Base-by-base conservation (phyloP, 768 basidiomycete genomes). In the Fomitopsis pulvina region DNA sequence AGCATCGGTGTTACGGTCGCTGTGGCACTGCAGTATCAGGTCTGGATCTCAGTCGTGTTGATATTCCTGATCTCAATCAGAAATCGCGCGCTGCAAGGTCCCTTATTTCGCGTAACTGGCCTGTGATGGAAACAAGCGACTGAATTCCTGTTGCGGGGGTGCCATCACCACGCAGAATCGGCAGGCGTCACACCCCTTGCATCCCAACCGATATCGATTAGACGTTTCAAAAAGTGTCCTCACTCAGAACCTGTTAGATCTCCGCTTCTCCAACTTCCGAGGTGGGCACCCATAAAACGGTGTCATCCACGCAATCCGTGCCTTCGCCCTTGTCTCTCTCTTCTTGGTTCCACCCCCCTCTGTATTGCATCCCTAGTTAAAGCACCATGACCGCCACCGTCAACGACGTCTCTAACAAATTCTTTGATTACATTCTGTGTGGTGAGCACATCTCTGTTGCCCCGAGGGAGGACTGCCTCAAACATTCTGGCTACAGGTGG, bases 381-480 rank as follows among this genome's bases (percentile, higher is more conserved):
- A 5, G 18, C 26, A 22, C 24, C 26, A 54, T 54, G 54, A 18
- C 49, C 39, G 52, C 49, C 25, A 29, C 57, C 26, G 44, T 59
- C 22, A 43, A 52, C 41, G 41, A 56, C 16, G 53, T 59, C 22
- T 43, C 55, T 42, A 49, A 51, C 52, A 53, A 54, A 41, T 54
- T 51, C 25, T 59, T 59, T 26, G 57, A 59, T 48, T 59, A 59
- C 27, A 46, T 58, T 25, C 37, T 58, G 2, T 49, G 48, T 43
- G 57, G 57, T 58, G 26, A 18, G 55, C 44, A 16, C 40, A 9
- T 21, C 29, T 21, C 11, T 25, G 28, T 32, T 10, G 26, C 11
- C 20, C 14, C 38, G 4, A 16, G 37, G 20, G 18, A 6, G 22
- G 30, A 8, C 20, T 37, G 5, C 14, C n/a, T 30, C 28, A 18